Conservation (phyloP, 345 rosid species). For the Lenwebbia sp. region DNA sequence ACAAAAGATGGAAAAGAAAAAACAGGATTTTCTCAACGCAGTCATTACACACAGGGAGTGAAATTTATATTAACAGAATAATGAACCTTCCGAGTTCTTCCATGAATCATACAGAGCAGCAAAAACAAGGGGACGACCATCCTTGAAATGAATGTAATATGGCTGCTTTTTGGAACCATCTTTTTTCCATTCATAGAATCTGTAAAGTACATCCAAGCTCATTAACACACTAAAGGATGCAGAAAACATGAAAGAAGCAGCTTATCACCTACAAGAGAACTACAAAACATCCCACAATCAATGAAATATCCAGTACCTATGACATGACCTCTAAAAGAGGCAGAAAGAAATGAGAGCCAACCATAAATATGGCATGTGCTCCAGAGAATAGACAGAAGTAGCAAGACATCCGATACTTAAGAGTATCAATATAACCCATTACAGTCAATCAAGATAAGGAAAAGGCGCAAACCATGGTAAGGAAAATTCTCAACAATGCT, state of each 20-base stretch:
- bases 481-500: not conserved
- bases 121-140: constrained; percentile 76
- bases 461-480: not conserved
- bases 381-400: not conserved
- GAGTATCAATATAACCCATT: not conserved
- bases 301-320: not conserved
- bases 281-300: not conserved
- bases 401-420: not conserved
- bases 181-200: constrained; percentile 97
- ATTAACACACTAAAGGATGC: not conserved
- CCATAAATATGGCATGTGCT: not conserved
- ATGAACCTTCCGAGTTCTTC: constrained; percentile 64
- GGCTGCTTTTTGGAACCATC: constrained; percentile 92
- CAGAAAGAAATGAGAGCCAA: not conserved
- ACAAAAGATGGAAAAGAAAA: not conserved
- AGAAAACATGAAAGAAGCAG: not conserved
- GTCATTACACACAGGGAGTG: not conserved
- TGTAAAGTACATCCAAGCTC: constrained; percentile 6
- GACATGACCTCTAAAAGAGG: not conserved
- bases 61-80: not conserved
- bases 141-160: constrained; percentile 76
- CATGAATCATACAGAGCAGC: constrained; percentile 87
- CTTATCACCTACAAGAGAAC: not conserved
- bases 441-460: not conserved
- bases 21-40: not conserved